Base-by-base conservation (phyloP, 2,329 filamentous ascomycete genomes). In the Chrysosporium keratinophilum region DNA sequence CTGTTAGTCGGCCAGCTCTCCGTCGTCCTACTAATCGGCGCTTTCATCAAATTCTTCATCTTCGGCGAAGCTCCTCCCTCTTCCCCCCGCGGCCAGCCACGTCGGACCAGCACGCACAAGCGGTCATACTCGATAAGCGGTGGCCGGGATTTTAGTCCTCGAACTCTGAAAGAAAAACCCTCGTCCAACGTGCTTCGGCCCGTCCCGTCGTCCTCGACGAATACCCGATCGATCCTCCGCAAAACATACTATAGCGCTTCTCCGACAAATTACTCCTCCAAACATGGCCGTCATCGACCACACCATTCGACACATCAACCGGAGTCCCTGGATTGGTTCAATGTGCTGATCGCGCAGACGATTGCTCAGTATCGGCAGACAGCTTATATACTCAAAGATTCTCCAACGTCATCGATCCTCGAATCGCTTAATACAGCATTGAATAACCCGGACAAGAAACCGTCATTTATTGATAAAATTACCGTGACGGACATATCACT, bases 21-120 rank as follows among this genome's bases (percentile, higher is more conserved):
- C 1, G 87, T 98, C 44, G 87, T 95, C 12, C 75, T 97, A 20
- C 78, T 98, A 39, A 82, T 98, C 57, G 90, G 89, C 59, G 88
- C 86, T 61, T 97, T 98, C 72, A 97, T 98, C 71, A 95, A 95
- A 69, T 98, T 96, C 80, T 98, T 98, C 79, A 97, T 98, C 66
- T 97, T 98, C 67, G 93, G 93, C 62, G 93, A 97, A 66, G 83
- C 88, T 4, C 88, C 89, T 0, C 88, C 87, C 1, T 78, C 88
- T 57, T 89, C 95, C 59, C 82, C 85, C 52, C 87, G 85, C 17
- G 87, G 88, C 11, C 78, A 87, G 6, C 75, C 85, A 42, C 82
- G 86, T 60, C 87, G 86, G 55, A 84, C 84, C 10, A 83, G 88
- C 61, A 81, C 87, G 23, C 88, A 95, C 70, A 83, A 84, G 67